Base-by-base conservation (phyloP, 2,329 filamentous ascomycete genomes). In the Colletotrichum acutatum region DNA sequence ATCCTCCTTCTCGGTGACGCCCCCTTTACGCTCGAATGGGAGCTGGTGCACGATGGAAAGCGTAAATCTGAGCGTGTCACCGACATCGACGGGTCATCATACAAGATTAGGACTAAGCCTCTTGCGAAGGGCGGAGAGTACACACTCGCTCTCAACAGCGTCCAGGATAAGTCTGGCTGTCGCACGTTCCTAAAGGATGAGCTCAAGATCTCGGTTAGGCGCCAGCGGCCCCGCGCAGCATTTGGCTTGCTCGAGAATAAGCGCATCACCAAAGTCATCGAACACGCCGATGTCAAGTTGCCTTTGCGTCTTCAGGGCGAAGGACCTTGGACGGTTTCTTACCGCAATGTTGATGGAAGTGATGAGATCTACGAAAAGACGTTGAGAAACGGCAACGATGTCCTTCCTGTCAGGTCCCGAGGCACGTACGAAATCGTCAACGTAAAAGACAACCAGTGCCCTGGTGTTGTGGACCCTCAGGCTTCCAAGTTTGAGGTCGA, bases 21-120 rank as follows among this genome's bases (percentile, higher is more conserved):
- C 22, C 97, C 97, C 0, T 98, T 96, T 87, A 93, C 88, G 26
- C 84, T 99, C 52, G 95, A 98, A 79, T 99, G 97, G 85, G 97
- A 98, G 82, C 86, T 98, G 53, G 90, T 98, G 8, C 94, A 98
- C 82, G 94, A 95, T 68, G 95, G 95, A 68, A 97, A 94, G 83
- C 91, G 95, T 66, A 92, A 90, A 75, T 92, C 93, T 64, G 89
- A 93, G 77, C 89, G 88, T 68, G 86, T 90, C 30, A 86, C 89
- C 1, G 86, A 89, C 69, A 93, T 98, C 68, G 86, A 91, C 28
- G 86, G 85, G 2, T 86, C 90, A 62, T 83, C 86, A 26, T 92
- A 92, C 79, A 92, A 87, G 49, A 95, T 99, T 79, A 90, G 90
- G 75, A 98, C 96, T 0, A 89, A 92, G 2, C 86, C 89, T 22